Base-by-base conservation (phyloP, 2,329 filamentous ascomycete species). In the Sporothrix protearum region DNA sequence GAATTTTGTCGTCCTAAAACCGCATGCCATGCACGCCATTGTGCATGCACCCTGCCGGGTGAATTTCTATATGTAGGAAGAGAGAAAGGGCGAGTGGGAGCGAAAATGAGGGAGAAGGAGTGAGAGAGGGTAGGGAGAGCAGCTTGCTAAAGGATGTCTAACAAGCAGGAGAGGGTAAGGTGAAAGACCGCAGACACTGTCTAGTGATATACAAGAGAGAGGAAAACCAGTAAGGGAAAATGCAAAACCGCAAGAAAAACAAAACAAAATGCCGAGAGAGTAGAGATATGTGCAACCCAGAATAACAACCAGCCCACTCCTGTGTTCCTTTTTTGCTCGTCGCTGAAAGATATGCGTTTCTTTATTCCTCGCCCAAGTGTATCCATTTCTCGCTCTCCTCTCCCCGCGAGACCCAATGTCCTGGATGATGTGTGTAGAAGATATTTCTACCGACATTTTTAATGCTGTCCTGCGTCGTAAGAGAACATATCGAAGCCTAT, bases 1-100 rank as follows among this genome's bases (percentile, higher is more conserved):
- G 33, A n/a, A 71, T 67, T 51, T 67, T 72, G 30, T 66, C 51
- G 8, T 47, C 64, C 70, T 63, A n/a, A 28, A 33, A 72, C 72
- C 73, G 73, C 73, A 71, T 57, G 71, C 64, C 68, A 70, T 51
- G 45, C 73, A 72, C 68, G 72, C 71, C 71, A 63, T 45, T 45
- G 67, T 72, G 71, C 72, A 64, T 70, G 69, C 66, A 64, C 64
- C 73, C 70, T 71, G 53, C 63, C 61, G 67, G 64, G 71, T 42
- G 69, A 67, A 14, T 22, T 22, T 72, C 73, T 74, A 72, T 71
- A 49, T 73, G 55, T 49, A 25, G 22, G 67, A 66, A 39, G 45
- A 51, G 16, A 67, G 57, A 64, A 33, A 30, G 12, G 25, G 51
- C 19, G 42, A 22, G 14, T 45, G 9, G 47, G 45, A 9, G 57